phyloP scores from a whole-genome alignment of 495 filamentous ascomycete genomes.

The Hypoxylon intermedium region DNA sequence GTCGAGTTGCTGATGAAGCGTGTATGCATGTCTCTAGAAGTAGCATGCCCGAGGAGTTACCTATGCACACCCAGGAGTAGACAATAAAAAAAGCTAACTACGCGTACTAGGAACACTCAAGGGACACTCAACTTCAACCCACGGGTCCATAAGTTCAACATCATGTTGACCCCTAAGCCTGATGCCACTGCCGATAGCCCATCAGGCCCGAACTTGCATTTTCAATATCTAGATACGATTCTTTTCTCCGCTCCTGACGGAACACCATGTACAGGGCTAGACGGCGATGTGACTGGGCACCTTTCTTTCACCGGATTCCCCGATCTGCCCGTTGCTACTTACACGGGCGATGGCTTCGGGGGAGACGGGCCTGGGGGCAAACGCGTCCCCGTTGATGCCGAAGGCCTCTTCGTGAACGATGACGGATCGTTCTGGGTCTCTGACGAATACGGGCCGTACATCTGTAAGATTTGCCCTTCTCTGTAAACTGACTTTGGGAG shows the following conservation, averaged over 20 bases:
- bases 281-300: constrained; percentile 64
- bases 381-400: constrained; percentile 69
- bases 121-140: constrained; percentile 78
- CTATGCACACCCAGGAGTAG: background rate
- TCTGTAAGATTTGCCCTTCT: constrained; percentile 48
- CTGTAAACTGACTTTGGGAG: background rate
- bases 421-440: constrained; percentile 77
- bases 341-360: constrained; percentile 77
- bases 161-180: constrained; percentile 62
- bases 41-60: too few relatives aligned
- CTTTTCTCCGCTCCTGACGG: constrained; percentile 72
- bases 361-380: constrained; percentile 62
- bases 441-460: constrained; percentile 82
- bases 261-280: constrained; percentile 73
- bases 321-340: constrained; percentile 69
- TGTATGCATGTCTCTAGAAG: too few relatives aligned
- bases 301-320: constrained; percentile 67
- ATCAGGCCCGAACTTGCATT: constrained; percentile 67
- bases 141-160: constrained; percentile 74
- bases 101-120: constrained; percentile 59
- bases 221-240: constrained; percentile 73
- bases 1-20: too few relatives aligned
- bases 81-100: background rate
- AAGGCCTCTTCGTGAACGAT: constrained; percentile 70
- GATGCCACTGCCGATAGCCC: constrained; percentile 63